Evolutionary conservation across 495 filamentous ascomycete genomes (phyloP).

Genomic region (Thozetella sp.): DNA sequence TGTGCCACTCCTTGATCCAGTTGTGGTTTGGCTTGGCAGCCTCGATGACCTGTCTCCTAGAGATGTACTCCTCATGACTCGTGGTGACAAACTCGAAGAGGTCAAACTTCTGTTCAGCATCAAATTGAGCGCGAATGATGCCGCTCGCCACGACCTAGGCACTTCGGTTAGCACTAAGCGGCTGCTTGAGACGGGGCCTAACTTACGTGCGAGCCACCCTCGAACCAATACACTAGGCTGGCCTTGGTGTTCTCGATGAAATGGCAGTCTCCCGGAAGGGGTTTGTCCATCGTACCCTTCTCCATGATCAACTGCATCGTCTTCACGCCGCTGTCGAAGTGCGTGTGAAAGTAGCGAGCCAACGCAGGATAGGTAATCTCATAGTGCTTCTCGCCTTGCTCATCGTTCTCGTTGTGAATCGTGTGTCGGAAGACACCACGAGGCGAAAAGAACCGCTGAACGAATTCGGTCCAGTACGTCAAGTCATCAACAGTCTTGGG

Average conservation of each 20-base stretch:
- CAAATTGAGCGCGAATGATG: slow-evolving; percentile 64
- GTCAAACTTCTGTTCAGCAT: slow-evolving; percentile 70
- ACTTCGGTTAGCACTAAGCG: slow-evolving; percentile 16
- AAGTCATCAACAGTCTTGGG: slow-evolving; percentile 62
- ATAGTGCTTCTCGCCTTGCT: slow-evolving; percentile 65
- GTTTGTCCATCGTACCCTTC: slow-evolving; percentile 54
- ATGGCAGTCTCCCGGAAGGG: slow-evolving; percentile 61
- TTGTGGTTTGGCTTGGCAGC: slow-evolving; percentile 52
- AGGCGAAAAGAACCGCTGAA: slow-evolving; percentile 73
- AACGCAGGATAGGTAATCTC: slow-evolving; percentile 76
- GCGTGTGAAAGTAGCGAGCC: slow-evolving; percentile 78
- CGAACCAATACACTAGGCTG: slow-evolving; percentile 74
- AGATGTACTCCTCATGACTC: slow-evolving; percentile 69
- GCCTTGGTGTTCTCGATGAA: slow-evolving; percentile 63
- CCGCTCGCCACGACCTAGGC: slow-evolving; percentile 65
- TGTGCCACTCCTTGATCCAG: slow-evolving; percentile 58
- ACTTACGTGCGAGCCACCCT: slow-evolving; percentile 69
- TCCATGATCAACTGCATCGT: slow-evolving; percentile 78
- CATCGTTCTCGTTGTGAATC: slow-evolving; percentile 47
- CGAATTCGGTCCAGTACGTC: slow-evolving; percentile 73
- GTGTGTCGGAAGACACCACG: slow-evolving; percentile 69
- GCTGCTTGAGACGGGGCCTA: not conserved
- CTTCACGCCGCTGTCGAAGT: slow-evolving; percentile 80
- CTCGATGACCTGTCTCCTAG: slow-evolving; percentile 55
- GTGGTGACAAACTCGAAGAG: slow-evolving; percentile 68